Conservation (phyloP, 2,329 filamentous ascomycete species). For the Chrysosporium keratinophilum region DNA sequence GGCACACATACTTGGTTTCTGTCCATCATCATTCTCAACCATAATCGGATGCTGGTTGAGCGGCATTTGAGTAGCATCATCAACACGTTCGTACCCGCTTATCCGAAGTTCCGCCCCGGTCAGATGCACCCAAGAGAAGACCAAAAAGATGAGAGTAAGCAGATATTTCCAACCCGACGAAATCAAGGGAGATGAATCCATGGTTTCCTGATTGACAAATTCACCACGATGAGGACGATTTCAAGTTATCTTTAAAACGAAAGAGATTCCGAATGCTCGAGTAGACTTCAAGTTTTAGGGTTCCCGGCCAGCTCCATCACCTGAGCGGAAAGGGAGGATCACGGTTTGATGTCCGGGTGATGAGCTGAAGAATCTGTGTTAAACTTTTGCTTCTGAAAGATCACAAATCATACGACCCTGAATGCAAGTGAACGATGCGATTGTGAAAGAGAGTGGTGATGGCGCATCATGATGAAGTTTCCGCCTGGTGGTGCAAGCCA, state of each 20-base stretch:
- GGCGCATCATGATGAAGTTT: too few species aligned
- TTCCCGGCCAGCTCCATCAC: not conserved
- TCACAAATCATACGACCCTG: too few species aligned
- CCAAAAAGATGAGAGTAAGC: not conserved
- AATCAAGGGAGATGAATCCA: not conserved
- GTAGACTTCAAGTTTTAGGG: not conserved
- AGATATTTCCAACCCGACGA: not conserved
- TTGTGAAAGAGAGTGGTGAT: too few species aligned
- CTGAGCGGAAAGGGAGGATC: not conserved
- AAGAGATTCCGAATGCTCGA: not conserved
- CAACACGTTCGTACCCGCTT: not conserved
- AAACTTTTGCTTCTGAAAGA: not conserved
- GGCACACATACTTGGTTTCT: slow-evolving; percentile 5
- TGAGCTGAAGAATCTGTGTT: not conserved
- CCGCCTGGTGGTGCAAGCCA: too few species aligned
- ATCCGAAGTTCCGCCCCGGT: not conserved
- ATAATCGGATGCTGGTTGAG: not conserved
- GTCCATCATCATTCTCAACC: not conserved
- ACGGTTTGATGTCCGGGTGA: not conserved
- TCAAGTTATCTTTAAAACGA: not conserved
- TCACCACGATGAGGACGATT: not conserved
- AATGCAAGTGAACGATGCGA: too few species aligned
- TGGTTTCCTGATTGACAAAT: not conserved
- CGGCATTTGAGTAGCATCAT: not conserved
- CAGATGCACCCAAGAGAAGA: not conserved